A percentile compares a stretch with the other conserved stretches of the same genome.
phyloP scores from a whole-genome alignment of 129 eudicot species.

The Ambrosia artemisiifolia region DNA sequence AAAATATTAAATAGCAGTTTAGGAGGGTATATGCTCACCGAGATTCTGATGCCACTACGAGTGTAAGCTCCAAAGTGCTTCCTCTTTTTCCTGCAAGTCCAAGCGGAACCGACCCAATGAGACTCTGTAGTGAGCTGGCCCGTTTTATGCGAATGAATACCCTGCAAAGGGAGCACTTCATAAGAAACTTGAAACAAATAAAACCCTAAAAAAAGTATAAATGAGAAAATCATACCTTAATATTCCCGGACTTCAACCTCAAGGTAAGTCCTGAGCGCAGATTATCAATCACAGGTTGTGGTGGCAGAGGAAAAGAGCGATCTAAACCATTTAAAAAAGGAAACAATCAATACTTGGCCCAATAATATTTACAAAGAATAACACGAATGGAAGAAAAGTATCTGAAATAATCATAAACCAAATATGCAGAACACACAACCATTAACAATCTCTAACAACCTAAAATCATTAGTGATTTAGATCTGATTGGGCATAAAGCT shows the following conservation, averaged over 20 bases:
- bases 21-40: conserved; percentile 39
- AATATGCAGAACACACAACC: not conserved
- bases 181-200: not conserved
- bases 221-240: conserved; percentile 29
- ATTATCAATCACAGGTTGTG: not conserved
- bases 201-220: not conserved
- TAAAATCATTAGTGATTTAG: not conserved
- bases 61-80: conserved; percentile 66
- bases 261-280: conserved; percentile 1
- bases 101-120: conserved; percentile 65
- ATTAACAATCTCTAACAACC: not conserved
- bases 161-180: conserved; percentile 19
- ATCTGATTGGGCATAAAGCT: conserved; percentile 1
- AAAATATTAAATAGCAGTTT: not conserved
- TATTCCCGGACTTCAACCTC: conserved; percentile 6
- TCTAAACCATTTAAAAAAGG: conserved; percentile 21
- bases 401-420: not conserved
- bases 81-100: conserved; percentile 60
- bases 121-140: conserved; percentile 32
- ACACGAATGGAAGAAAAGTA: not conserved
- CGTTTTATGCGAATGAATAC: conserved; percentile 20
- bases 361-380: conserved; percentile 1
- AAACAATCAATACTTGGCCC: not conserved
- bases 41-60: conserved; percentile 58
- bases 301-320: conserved; percentile 12